Evolutionary conservation across 2,329 filamentous ascomycete genomes (phyloP), one percentile per base, ranked within the genome.

Genomic region (Ilyonectria sp.): DNA sequence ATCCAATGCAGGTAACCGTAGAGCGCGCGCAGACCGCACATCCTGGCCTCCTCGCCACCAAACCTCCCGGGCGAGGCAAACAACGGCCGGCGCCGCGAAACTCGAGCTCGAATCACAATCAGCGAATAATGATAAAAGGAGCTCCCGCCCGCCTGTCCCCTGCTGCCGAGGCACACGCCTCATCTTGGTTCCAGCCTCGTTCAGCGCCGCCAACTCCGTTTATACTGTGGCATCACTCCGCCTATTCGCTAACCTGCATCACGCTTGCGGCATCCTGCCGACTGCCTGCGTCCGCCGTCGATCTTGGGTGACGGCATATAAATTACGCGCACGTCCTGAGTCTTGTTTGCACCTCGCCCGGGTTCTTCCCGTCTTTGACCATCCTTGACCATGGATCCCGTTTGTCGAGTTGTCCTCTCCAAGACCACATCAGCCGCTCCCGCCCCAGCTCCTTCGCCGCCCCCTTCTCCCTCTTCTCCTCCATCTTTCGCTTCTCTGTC

Each of bases 1-100:
- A 40, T 17, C 21, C 47, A 50, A 52, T 66, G 63, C 63, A 66
- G 58, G 46, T 66, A 66, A 52, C 63, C 63, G 50, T 61, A 52
- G 35, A 52, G 52, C 53, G 44, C 17, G 59, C 17, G 59, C 52
- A 37, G 47, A 52, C 35, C 23, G 33, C 33, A 60, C 44, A 49
- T 17, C 19, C 43, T 15, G 26, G 29, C 26, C 23, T 17, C 19
- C 43, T 15, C 17, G 29, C 26, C 23, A 44, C 37, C 29, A 29
- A 31, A 19, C 46, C 13, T 6, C 44, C 11, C 50, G 17, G n/a
- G 33, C 49, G 40, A 61, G 54, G 43, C 62, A 68, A 68, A 68
- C 62, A 43, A n/a, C 40, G 2, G 17, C 40, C 40, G 40, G 15
- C 40, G n/a, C 15, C 40, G 15, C n/a, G 40, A 43, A 43, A n/a